phyloP scores from a whole-genome alignment of 495 filamentous ascomycete genomes.

The Aspergillus saccharolyticus region DNA sequence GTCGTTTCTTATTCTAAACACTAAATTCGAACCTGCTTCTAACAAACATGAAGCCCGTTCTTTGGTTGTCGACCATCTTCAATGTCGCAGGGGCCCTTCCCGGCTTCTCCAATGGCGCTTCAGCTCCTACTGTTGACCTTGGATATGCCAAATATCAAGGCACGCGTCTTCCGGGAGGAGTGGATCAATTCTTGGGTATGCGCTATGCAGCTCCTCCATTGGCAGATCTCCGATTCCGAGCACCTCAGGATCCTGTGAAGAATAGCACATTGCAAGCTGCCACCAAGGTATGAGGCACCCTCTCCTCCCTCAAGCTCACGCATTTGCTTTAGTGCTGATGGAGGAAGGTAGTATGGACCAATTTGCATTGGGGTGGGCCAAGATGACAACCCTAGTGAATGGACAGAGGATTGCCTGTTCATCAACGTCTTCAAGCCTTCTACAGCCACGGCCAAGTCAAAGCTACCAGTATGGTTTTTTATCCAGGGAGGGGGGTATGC shows the following conservation, averaged over 20 bases:
- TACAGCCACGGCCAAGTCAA: conserved; percentile 44
- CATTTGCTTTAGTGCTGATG: neutral
- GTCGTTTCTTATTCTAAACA: no score
- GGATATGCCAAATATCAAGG: conserved; percentile 7
- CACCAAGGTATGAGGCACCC: neutral
- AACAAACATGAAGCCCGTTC: neutral
- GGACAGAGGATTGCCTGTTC: conserved; percentile 64
- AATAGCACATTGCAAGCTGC: neutral
- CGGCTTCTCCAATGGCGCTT: neutral
- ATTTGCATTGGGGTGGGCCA: conserved; percentile 28
- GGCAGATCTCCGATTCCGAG: conserved; percentile 9
- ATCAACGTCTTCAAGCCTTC: conserved; percentile 62
- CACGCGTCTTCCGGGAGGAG: neutral
- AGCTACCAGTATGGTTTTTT: conserved; percentile 63
- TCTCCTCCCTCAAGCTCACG: neutral
- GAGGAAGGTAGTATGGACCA: conserved; percentile 32
- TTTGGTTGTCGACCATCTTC: neutral
- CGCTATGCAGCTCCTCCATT: conserved; percentile 10
- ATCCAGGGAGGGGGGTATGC: conserved; percentile 71
- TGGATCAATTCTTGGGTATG: conserved; percentile 12
- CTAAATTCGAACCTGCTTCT: neutral
- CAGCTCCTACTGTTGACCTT: neutral
- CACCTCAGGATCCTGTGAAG: conserved; percentile 3
- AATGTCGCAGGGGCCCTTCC: neutral
- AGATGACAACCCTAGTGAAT: conserved; percentile 29